Evolutionary conservation across 2,329 filamentous ascomycete species (phyloP).

Genomic region (Phaeoacremonium minimum): DNA sequence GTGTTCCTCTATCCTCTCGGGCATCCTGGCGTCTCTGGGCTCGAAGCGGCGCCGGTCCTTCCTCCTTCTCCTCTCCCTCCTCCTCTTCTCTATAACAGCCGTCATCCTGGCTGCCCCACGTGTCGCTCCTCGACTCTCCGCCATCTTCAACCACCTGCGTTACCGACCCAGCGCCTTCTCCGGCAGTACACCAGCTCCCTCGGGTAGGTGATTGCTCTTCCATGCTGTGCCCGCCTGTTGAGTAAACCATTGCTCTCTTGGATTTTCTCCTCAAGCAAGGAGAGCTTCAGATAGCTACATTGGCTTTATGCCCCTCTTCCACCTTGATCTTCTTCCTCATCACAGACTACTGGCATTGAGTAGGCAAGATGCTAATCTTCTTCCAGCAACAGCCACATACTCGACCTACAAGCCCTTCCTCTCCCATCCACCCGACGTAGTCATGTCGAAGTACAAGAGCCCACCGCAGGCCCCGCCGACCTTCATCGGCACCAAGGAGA

Average conservation of each 20-base stretch:
- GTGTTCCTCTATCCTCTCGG: no score
- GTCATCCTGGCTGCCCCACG: slow-evolving; percentile 66
- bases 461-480: slow-evolving; percentile 75
- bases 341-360: no score
- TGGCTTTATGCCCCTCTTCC: no score
- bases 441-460: slow-evolving; percentile 61
- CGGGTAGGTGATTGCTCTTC: no score
- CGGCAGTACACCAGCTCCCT: slow-evolving; percentile 1
- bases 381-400: slow-evolving; percentile 16
- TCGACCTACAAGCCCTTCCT: slow-evolving; percentile 26
- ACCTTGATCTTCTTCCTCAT: no score
- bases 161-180: slow-evolving; percentile 14
- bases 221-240: no score
- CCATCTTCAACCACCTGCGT: slow-evolving; percentile 53
- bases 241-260: no score
- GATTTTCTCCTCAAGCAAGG: no score
- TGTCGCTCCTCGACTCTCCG: slow-evolving; percentile 52
- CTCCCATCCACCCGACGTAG: slow-evolving; percentile 55
- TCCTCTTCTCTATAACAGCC: slow-evolving; percentile 51
- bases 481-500: slow-evolving; percentile 70
- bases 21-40: slow-evolving; percentile 27
- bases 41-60: slow-evolving; percentile 12
- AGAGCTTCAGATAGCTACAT: no score
- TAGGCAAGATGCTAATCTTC: slow-evolving; percentile 2
- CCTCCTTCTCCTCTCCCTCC: slow-evolving; percentile 44